Evolutionary conservation across 1,284 basidiomycete genomes (phyloP).

Genomic region (Porodaedalea pini): DNA sequence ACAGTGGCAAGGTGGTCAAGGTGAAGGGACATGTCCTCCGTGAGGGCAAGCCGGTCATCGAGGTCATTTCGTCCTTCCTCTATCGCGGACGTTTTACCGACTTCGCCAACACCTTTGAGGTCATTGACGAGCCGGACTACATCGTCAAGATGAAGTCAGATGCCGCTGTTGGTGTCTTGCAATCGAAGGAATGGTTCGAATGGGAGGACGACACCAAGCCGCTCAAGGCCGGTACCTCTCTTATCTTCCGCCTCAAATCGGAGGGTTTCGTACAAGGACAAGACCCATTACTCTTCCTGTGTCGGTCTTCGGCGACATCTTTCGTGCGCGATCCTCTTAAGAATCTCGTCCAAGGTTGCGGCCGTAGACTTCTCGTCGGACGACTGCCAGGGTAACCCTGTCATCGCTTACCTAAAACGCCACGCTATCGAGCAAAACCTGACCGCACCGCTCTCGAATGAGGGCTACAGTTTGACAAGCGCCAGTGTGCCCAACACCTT

Average conservation of each 20-base stretch:
- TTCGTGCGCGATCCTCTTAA: slow-evolving; percentile 86
- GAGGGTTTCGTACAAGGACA: slow-evolving; percentile 91
- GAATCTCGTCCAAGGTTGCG: slow-evolving; percentile 82
- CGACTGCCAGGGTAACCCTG: slow-evolving; percentile 89
- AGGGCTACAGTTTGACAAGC: slow-evolving; percentile 79
- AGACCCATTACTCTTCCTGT: slow-evolving; percentile 81
- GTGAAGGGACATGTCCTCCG: slow-evolving; percentile 86
- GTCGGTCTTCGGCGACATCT: slow-evolving; percentile 78
- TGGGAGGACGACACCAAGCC: slow-evolving; percentile 86
- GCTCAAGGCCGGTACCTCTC: slow-evolving; percentile 74
- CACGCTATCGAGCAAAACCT: slow-evolving; percentile 80
- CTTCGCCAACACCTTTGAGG: slow-evolving; percentile 95
- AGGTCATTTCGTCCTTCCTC: slow-evolving; percentile 93
- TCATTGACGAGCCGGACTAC: slow-evolving; percentile 86
- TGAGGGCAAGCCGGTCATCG: slow-evolving; percentile 77
- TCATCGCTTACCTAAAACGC: slow-evolving; percentile 89
- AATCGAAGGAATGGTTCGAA: slow-evolving; percentile 97
- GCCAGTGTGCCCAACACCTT: slow-evolving; percentile 57
- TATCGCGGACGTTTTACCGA: slow-evolving; percentile 94
- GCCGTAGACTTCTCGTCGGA: slow-evolving; percentile 85
- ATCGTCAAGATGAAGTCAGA: slow-evolving; percentile 73
- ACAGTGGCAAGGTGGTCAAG: slow-evolving; percentile 91
- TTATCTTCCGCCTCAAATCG: slow-evolving; percentile 88
- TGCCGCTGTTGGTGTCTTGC: slow-evolving; percentile 84
- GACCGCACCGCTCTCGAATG: slow-evolving; percentile 75